Base-by-base conservation (phyloP, 2,329 filamentous ascomycete genomes). In the Fusarium sp. region DNA sequence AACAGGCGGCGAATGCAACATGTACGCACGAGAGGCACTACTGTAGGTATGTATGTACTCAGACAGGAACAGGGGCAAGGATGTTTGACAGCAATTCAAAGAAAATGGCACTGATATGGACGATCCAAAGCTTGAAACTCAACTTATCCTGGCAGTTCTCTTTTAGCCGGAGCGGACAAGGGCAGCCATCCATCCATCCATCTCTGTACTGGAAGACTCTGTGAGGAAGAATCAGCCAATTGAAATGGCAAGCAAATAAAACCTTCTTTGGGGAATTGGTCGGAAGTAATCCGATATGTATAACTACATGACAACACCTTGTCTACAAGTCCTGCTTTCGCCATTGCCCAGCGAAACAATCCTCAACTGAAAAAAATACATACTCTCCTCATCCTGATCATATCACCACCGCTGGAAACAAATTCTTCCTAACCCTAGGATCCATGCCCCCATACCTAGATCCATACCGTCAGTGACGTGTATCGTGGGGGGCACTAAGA, bases 401-500 rank as follows among this genome's bases (percentile, higher is more conserved):
- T n/a, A 58, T 23, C 33, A 61, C 28, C 28, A 60, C 23, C 23
- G 37, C 46, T 44, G 57, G n/a, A 42, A 30, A 46, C 16, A 49
- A 64, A 42, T 57, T 69, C 52, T 32, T 66, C 54, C 33, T 58
- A 58, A 43, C 71, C 67, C 71, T 74, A 50, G 46, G 32, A 40
- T 23, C 43, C 58, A 64, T 56, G 60, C 69, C 60, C 54, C 44
- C 67, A 49, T 66, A 59, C 56, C 46, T 35, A 58, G 44, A 50
- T 71, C 68, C 60, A 67, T 71, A 58, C 57, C 53, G 49, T 44
- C 56, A 59, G 59, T 72, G 71, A 74, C 71, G 71, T 73, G 71
- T 67, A 50, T 71, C 62, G 67, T 74, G 71, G 71, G 71, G 69
- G 69, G 38, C 38, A 52, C 67, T 56, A 67, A 50, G 53, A 11